Conservation (phyloP, 176 grass and related monocot species). For the Stipa capillata region DNA sequence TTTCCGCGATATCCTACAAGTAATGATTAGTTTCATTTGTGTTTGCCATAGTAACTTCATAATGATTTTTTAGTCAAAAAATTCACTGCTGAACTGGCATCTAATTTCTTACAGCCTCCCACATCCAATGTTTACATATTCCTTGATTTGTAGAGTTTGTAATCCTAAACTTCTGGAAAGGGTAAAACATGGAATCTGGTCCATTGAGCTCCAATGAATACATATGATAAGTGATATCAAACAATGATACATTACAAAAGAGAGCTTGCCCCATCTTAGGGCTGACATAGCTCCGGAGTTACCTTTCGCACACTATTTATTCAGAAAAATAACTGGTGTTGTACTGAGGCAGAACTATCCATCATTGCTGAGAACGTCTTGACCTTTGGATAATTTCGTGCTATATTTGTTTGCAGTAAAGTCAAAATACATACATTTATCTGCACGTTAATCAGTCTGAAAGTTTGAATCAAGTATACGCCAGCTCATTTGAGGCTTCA, state of each 20-base stretch:
- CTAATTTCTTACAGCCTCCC: neutral
- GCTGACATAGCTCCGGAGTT: neutral
- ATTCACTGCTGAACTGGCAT: neutral
- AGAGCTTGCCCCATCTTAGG: neutral
- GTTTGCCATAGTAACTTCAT: neutral
- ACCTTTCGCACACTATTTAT: neutral
- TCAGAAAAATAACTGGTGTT: neutral
- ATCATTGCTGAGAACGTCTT: neutral
- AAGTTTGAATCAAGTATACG: neutral
- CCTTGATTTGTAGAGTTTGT: neutral
- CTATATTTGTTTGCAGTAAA: neutral
- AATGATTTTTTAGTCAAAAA: neutral
- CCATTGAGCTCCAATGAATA: neutral
- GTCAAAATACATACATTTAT: neutral
- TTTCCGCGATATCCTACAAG: too few relatives aligned
- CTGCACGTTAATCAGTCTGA: neutral
- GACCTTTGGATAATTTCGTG: neutral
- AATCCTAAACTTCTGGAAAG: neutral
- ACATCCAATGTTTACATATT: neutral
- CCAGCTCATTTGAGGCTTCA: neutral
- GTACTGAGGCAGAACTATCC: neutral
- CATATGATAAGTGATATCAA: neutral
- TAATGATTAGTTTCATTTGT: neutral
- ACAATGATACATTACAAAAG: neutral
- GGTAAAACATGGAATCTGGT: neutral